Evolutionary conservation across 352 stramenopile species (phyloP).

Genomic region (Phytopythium litorale): DNA sequence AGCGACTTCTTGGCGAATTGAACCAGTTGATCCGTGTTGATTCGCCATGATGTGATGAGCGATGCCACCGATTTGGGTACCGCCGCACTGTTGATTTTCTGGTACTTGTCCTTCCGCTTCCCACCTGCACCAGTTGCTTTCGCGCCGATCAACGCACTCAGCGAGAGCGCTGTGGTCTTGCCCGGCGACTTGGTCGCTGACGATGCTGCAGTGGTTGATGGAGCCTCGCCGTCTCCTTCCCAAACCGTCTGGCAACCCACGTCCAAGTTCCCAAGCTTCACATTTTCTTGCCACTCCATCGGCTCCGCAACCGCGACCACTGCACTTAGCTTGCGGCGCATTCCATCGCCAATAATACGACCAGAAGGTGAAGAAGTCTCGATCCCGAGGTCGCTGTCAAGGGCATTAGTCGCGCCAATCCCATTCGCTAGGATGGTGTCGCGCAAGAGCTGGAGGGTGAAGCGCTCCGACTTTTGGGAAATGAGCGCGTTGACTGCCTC

Average conservation of each 20-base stretch:
- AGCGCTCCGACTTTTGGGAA: constrained; percentile 24
- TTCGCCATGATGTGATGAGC: constrained; percentile 78
- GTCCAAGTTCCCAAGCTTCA: constrained; percentile 42
- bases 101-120: constrained; percentile 57
- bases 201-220: not conserved
- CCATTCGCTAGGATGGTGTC: not conserved
- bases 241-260: constrained; percentile 46
- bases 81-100: constrained; percentile 65
- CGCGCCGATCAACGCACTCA: constrained; percentile 48
- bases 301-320: constrained; percentile 50
- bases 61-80: constrained; percentile 60
- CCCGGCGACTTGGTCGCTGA: not conserved
- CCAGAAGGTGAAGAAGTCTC: not conserved
- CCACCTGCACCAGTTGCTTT: constrained; percentile 2
- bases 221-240: constrained; percentile 15
- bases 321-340: constrained; percentile 47
- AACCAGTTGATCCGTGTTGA: constrained; percentile 75
- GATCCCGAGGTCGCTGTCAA: not conserved
- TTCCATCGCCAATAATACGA: constrained; percentile 11
- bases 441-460: constrained; percentile 39
- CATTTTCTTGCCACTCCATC: constrained; percentile 62
- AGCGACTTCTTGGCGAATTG: constrained; percentile 81
- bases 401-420: not conserved
- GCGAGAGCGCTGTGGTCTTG: constrained; percentile 36
- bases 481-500: constrained; percentile 36